Conservation (phyloP, 106 monocot species). For the Dendrobium catenatum region DNA sequence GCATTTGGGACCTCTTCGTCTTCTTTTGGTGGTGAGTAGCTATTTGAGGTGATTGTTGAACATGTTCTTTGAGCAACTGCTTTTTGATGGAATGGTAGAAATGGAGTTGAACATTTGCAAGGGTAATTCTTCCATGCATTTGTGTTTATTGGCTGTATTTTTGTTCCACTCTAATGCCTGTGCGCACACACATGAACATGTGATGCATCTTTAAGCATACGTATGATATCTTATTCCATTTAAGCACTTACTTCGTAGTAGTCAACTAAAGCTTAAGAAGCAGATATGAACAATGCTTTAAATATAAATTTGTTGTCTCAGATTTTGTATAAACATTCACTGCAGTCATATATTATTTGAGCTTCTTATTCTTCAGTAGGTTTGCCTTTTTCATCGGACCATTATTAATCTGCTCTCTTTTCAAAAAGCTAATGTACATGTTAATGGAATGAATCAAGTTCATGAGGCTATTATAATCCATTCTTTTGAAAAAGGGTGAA, state of each 20-base stretch:
- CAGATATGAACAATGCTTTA: background rate
- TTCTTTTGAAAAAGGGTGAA: background rate
- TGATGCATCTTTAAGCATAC: background rate
- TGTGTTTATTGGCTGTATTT: background rate
- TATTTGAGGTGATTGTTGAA: background rate
- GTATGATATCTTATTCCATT: background rate
- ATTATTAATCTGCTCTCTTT: background rate
- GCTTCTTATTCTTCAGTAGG: background rate
- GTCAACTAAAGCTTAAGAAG: background rate
- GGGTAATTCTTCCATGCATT: background rate
- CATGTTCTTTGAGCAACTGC: background rate
- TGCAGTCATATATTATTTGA: background rate
- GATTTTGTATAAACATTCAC: background rate
- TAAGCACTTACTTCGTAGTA: background rate
- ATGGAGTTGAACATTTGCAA: background rate
- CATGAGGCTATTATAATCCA: background rate
- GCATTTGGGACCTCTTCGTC: constrained; percentile 62
- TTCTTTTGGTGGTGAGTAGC: constrained; percentile 48
- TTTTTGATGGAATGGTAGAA: background rate
- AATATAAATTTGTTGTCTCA: background rate
- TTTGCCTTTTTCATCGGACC: background rate
- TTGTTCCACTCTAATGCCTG: background rate
- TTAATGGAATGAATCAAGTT: background rate
- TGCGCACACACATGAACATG: background rate
- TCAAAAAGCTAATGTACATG: background rate